Conservation (phyloP, 331 rosid genomes). For the Quercus tomentella region DNA sequence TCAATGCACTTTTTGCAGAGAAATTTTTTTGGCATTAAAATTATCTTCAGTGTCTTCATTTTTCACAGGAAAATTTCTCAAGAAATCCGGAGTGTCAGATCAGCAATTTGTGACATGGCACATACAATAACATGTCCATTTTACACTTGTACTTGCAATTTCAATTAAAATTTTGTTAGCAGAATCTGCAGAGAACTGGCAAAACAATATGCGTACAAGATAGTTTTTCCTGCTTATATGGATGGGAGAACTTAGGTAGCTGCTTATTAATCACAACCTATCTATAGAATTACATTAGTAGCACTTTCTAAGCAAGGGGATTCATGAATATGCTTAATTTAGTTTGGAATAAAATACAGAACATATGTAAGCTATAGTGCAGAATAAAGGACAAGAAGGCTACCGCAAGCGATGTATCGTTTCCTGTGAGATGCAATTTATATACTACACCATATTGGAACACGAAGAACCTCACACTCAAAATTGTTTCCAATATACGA, state of each 20-base stretch:
- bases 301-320: background rate
- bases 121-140: background rate
- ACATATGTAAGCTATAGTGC: background rate
- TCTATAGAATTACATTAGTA: background rate
- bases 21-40: background rate
- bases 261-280: background rate
- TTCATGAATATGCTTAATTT: background rate
- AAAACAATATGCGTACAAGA: background rate
- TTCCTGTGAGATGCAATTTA: slow-evolving; percentile 77
- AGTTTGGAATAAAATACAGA: background rate
- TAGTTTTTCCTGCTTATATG: background rate
- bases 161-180: background rate
- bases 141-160: background rate
- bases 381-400: slow-evolving; percentile 11
- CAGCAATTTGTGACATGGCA: background rate
- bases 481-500: slow-evolving; percentile 85
- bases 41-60: background rate
- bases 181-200: background rate
- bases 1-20: background rate
- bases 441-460: slow-evolving; percentile 93
- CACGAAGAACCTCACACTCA: slow-evolving; percentile 70
- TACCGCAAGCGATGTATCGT: slow-evolving; percentile 84
- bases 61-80: background rate
- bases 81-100: background rate
- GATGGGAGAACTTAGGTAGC: background rate